Evolutionary conservation across 805 yeast genomes (phyloP).

Genomic region (Wickerhamomyces alni): DNA sequence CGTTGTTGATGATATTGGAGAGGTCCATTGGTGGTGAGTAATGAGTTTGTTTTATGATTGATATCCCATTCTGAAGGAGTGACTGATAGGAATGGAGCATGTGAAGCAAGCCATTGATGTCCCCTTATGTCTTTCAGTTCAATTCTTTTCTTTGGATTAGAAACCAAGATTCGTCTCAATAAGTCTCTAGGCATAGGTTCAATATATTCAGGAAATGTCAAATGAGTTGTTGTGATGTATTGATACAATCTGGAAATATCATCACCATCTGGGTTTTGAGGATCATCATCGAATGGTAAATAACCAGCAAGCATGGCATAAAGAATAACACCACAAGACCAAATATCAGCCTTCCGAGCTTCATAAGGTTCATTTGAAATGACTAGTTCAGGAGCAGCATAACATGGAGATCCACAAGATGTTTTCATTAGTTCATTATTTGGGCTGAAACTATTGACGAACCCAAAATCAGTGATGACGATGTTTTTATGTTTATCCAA

Average conservation of each 20-base stretch:
- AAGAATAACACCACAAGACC: conserved; percentile 94
- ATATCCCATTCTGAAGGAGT: conserved; percentile 89
- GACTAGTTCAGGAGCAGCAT: conserved; percentile 97
- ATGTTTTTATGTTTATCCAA: conserved; percentile 53
- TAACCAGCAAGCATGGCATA: conserved; percentile 98
- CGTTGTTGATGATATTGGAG: conserved; percentile 31
- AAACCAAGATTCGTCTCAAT: conserved; percentile 72
- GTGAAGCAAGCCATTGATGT: conserved; percentile 88
- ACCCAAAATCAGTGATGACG: conserved; percentile 73
- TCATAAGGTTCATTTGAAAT: conserved; percentile 82
- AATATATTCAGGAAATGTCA: conserved; percentile 93
- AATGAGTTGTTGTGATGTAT: conserved; percentile 84
- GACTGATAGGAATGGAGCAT: conserved; percentile 73
- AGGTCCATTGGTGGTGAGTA: not conserved
- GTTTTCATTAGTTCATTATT: conserved; percentile 83
- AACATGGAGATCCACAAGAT: conserved; percentile 95
- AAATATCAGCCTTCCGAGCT: conserved; percentile 90
- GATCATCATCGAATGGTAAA: conserved; percentile 96
- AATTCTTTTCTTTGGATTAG: conserved; percentile 78
- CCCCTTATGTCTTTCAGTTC: conserved; percentile 61
- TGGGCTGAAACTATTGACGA: conserved; percentile 71
- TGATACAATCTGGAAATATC: conserved; percentile 87
- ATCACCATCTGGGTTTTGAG: conserved; percentile 92
- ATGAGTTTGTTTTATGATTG: conserved; percentile 32
- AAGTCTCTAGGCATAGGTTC: conserved; percentile 88